Evolutionary conservation across 139 green algal species (phyloP).

Genomic region (Volvox africanus): DNA sequence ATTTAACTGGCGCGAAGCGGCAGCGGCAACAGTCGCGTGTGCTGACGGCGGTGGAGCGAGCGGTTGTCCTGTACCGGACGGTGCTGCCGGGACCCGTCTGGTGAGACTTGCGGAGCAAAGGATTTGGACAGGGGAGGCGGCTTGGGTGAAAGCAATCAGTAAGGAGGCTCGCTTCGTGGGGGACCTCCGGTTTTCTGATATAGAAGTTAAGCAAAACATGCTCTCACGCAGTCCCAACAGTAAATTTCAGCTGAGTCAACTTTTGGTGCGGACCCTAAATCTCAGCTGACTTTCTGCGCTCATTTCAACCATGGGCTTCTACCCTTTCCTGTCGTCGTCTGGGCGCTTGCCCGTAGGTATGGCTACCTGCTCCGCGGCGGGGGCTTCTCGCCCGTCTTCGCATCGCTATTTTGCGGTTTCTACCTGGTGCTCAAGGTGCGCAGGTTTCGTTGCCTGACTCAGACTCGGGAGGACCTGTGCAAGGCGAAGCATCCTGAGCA

Average conservation of each 20-base stretch:
- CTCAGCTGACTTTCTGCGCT: too few species aligned
- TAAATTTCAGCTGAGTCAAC: too few species aligned
- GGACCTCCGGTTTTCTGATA: too few species aligned
- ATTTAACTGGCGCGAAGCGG: background rate
- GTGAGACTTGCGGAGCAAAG: constrained; percentile 43
- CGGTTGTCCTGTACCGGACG: constrained; percentile 55
- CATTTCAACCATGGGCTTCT: too few species aligned
- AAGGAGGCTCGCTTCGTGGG: too few species aligned
- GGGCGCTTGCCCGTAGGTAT: constrained; percentile 48
- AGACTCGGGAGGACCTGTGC: too few species aligned
- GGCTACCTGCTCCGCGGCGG: constrained; percentile 55
- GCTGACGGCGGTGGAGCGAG: constrained; percentile 33
- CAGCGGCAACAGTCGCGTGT: constrained; percentile 27
- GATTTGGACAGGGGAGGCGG: background rate
- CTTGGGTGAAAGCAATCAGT: too few species aligned
- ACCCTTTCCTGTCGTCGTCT: too few species aligned
- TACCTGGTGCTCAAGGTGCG: constrained; percentile 78
- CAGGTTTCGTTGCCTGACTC: constrained; percentile 20
- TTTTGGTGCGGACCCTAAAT: too few species aligned
- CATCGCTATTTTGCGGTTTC: constrained; percentile 57
- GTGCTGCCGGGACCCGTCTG: constrained; percentile 72
- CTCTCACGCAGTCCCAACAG: too few species aligned
- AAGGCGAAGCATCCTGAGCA: too few species aligned
- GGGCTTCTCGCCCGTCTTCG: constrained; percentile 49
- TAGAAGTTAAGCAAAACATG: too few species aligned